phyloP scores from a whole-genome alignment of 2,329 filamentous ascomycete species.

The Ceratocystis eucalypticola region DNA sequence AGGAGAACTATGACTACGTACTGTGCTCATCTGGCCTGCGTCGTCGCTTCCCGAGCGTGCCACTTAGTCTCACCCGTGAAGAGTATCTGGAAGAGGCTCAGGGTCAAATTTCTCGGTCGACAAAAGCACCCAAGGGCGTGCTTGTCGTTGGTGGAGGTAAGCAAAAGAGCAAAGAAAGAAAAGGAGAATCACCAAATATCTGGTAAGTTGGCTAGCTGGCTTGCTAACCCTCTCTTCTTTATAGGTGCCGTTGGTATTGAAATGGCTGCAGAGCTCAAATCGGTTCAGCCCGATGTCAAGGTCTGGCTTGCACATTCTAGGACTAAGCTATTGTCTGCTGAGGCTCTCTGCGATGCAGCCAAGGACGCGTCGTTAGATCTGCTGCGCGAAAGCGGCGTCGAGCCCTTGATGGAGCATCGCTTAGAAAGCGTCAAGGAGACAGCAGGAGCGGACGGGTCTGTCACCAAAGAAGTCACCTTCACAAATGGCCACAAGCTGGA shows the following conservation, averaged over 20 bases:
- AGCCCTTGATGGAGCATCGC: constrained; percentile 49
- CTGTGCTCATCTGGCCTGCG: constrained; percentile 57
- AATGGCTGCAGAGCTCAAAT: constrained; percentile 67
- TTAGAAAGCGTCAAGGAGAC: constrained; percentile 37
- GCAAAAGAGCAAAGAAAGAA: constrained; percentile 32
- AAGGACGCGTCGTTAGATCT: constrained; percentile 48
- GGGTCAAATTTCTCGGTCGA: constrained; percentile 43
- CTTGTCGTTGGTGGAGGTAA: constrained; percentile 55
- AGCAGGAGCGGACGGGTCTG: constrained; percentile 31
- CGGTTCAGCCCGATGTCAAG: constrained; percentile 46
- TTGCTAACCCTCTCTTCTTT: constrained; percentile 21
- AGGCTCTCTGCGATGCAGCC: constrained; percentile 56
- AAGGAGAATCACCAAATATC: background rate
- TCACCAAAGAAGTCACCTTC: constrained; percentile 40
- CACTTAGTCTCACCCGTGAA: constrained; percentile 48
- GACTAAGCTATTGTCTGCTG: constrained; percentile 54
- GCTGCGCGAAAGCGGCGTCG: constrained; percentile 48
- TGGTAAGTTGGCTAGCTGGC: constrained; percentile 8
- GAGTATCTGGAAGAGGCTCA: constrained; percentile 50
- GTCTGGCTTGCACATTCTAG: constrained; percentile 68
- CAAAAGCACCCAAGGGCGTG: constrained; percentile 42
- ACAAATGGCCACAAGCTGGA: constrained; percentile 45
- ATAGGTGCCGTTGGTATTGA: constrained; percentile 61
- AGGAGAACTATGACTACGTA: constrained; percentile 57
- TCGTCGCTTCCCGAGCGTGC: constrained; percentile 58